phyloP scores from a whole-genome alignment of 2,329 filamentous ascomycete species.

The Cyphellophora europaea region DNA sequence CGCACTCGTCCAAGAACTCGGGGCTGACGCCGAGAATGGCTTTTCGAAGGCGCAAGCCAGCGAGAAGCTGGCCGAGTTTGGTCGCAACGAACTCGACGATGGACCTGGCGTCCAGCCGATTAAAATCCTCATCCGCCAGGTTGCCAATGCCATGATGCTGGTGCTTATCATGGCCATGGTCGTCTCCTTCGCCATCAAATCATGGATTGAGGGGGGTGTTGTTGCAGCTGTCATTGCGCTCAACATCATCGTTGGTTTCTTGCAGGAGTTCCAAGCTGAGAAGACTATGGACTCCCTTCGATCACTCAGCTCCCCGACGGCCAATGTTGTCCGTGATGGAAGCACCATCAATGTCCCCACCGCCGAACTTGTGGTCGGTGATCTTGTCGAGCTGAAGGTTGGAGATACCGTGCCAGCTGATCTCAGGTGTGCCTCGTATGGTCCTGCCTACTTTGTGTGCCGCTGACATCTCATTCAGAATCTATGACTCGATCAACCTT shows the following conservation, averaged over 20 bases:
- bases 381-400: constrained; percentile 43
- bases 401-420: constrained; percentile 42
- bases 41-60: constrained; percentile 47
- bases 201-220: constrained; percentile 53
- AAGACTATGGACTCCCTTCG: constrained; percentile 44
- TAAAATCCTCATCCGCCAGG: constrained; percentile 58
- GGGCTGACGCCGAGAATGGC: constrained; percentile 48
- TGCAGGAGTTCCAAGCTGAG: constrained; percentile 43
- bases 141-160: constrained; percentile 61
- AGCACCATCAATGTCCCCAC: constrained; percentile 41
- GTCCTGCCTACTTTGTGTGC: no score
- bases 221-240: constrained; percentile 48
- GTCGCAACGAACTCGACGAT: constrained; percentile 57
- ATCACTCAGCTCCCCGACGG: constrained; percentile 40
- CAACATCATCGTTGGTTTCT: constrained; percentile 50
- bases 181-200: constrained; percentile 48
- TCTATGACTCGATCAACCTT: constrained; percentile 47
- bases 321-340: constrained; percentile 41
- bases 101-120: constrained; percentile 58
- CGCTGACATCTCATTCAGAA: no score
- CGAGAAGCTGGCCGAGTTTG: constrained; percentile 46
- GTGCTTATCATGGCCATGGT: constrained; percentile 50
- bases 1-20: constrained; percentile 45
- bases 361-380: constrained; percentile 47
- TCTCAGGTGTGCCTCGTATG: constrained; percentile 28